phyloP scores from a whole-genome alignment of 306 rosid species.

The Cucurbita moschata region DNA sequence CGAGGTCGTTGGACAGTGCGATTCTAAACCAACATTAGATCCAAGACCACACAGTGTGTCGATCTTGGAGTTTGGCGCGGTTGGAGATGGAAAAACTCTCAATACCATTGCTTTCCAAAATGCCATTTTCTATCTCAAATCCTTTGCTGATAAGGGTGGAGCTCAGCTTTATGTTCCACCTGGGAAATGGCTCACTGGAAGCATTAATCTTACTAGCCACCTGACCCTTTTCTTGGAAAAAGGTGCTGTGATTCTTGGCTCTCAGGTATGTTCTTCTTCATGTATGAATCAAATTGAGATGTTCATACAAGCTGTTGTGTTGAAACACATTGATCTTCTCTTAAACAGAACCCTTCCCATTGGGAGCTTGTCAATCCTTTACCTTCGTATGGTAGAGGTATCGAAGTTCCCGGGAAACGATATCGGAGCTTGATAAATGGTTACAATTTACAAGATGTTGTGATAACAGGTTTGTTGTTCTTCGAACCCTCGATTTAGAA shows the following conservation, averaged over 20 bases:
- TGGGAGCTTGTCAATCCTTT: slow-evolving; percentile 77
- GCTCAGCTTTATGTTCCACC: slow-evolving; percentile 94
- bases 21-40: slow-evolving; percentile 22
- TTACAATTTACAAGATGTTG: slow-evolving; percentile 66
- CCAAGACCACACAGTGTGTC: slow-evolving; percentile 95
- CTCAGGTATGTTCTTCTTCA: slow-evolving; percentile 50
- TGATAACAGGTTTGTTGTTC: slow-evolving; percentile 58
- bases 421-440: slow-evolving; percentile 83
- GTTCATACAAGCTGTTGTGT: not conserved
- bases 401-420: slow-evolving; percentile 72
- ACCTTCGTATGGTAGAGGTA: slow-evolving; percentile 89
- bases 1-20: slow-evolving; percentile 40
- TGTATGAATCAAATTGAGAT: not conserved
- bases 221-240: slow-evolving; percentile 91
- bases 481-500: not conserved
- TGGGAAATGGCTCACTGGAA: slow-evolving; percentile 89
- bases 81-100: slow-evolving; percentile 84
- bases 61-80: slow-evolving; percentile 84
- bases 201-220: slow-evolving; percentile 90
- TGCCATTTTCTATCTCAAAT: slow-evolving; percentile 89
- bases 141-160: slow-evolving; percentile 94
- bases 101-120: slow-evolving; percentile 92
- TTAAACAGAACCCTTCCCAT: slow-evolving; percentile 57
- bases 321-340: not conserved
- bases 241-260: slow-evolving; percentile 78